Conservation (phyloP, 2,329 filamentous ascomycete species). For the Monosporascus cannonballus region DNA sequence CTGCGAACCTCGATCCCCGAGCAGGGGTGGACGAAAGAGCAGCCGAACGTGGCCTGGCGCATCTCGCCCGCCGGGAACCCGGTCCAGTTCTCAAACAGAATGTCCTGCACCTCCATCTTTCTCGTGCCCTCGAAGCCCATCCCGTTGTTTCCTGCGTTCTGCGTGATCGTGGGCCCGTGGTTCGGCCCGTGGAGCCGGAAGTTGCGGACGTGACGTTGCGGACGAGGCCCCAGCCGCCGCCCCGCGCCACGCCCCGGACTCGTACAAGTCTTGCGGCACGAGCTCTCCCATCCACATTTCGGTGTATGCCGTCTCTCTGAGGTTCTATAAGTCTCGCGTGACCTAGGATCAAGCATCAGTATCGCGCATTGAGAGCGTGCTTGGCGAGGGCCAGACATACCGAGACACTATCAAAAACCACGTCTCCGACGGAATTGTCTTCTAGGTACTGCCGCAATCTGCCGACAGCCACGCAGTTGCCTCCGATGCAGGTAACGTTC, state of each 20-base stretch:
- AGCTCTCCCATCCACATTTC: conserved; percentile 50
- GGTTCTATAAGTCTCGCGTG: conserved; percentile 11
- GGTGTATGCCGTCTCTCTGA: conserved; percentile 47
- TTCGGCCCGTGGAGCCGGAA: conserved; percentile 41
- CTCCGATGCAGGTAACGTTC: conserved; percentile 43
- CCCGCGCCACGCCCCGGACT: conserved; percentile 41
- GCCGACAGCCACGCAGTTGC: conserved; percentile 51
- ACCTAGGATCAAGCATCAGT: too few relatives aligned
- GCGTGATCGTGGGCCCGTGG: conserved; percentile 35
- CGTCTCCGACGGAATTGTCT: conserved; percentile 44
- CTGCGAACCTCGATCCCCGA: conserved; percentile 11
- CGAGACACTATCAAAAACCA: conserved; percentile 39
- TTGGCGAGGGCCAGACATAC: conserved; percentile 25
- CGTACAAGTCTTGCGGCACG: conserved; percentile 39
- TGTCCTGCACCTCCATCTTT: conserved; percentile 42
- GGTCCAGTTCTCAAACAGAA: conserved; percentile 45
- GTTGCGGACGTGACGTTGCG: conserved; percentile 42
- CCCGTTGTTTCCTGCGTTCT: conserved; percentile 45
- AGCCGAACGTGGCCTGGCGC: conserved; percentile 36
- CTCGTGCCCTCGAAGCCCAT: conserved; percentile 38
- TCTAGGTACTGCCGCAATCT: conserved; percentile 50
- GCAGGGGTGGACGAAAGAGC: conserved; percentile 42
- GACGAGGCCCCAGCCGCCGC: conserved; percentile 47
- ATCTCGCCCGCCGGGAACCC: conserved; percentile 34
- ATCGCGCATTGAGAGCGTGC: too few relatives aligned